A percentile compares a stretch with the other conserved stretches of the same genome.
These are phyloP conservation scores for Eucalyptus marginata DNA, from an alignment of 345 rosid genomes.

Conservation along the genomic window DNA sequence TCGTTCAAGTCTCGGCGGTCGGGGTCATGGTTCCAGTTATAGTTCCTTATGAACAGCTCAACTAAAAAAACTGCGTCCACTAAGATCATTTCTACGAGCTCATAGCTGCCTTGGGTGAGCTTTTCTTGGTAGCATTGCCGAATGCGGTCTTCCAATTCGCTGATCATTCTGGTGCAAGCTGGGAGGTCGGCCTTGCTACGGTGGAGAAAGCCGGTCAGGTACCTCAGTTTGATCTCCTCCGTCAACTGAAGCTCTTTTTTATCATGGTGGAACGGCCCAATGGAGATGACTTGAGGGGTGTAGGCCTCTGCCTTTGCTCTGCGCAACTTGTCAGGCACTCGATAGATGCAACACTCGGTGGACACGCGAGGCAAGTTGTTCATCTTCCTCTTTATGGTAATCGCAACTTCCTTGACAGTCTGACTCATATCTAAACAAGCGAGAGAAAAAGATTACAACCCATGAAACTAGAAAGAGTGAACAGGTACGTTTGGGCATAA, in stretches of 20 bases:
- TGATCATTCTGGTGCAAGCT: not conserved
- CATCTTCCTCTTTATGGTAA: not conserved
- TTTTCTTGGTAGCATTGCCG: not conserved
- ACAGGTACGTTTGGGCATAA: not conserved
- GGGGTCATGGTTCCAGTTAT: not conserved
- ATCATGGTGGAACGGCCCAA: constrained; percentile 11
- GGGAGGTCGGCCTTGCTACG: not conserved
- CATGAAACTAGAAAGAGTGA: not conserved
- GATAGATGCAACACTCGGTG: constrained; percentile 3
- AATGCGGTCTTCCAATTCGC: not conserved
- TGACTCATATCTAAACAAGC: not conserved
- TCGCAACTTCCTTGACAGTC: not conserved
- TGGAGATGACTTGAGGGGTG: constrained; percentile 3
- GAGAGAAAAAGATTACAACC: not conserved
- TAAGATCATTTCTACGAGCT: not conserved
- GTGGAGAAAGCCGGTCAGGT: not conserved
- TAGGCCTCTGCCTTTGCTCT: not conserved
- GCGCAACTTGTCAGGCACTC: constrained; percentile 4
- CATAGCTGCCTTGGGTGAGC: not conserved
- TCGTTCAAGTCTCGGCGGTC: not conserved
- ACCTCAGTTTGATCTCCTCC: constrained; percentile 10
- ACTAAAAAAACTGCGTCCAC: not conserved
- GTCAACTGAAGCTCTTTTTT: not conserved
- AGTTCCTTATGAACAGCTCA: not conserved
- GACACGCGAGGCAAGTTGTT: not conserved